Evolutionary conservation across 352 stramenopile genomes (phyloP).

Genomic region (Plasmopara viticola): DNA sequence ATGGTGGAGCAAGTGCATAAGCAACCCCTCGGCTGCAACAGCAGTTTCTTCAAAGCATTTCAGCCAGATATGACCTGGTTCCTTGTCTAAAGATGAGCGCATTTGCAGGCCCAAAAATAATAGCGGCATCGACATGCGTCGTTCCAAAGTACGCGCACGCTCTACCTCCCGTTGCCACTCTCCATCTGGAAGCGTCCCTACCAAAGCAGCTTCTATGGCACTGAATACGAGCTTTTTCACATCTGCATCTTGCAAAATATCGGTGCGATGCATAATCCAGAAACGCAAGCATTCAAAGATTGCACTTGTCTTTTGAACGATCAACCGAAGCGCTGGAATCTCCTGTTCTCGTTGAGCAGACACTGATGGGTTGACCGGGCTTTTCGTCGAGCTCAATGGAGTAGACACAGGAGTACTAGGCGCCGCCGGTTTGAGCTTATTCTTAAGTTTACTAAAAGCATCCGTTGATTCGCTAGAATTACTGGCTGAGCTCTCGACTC

Average conservation of each 20-base stretch:
- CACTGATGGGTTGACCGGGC: slow-evolving; percentile 10
- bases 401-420: slow-evolving; percentile 27
- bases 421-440: slow-evolving; percentile 38
- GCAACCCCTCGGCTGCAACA: slow-evolving; percentile 65
- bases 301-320: slow-evolving; percentile 76
- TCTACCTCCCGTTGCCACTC: slow-evolving; percentile 82
- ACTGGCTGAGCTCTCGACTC: slow-evolving; percentile 27
- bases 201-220: slow-evolving; percentile 77
- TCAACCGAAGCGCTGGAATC: slow-evolving; percentile 61
- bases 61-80: slow-evolving; percentile 59
- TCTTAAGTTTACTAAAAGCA: slow-evolving; percentile 69
- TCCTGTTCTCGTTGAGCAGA: slow-evolving; percentile 38
- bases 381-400: slow-evolving; percentile 33
- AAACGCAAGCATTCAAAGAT: slow-evolving; percentile 85
- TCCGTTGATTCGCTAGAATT: slow-evolving; percentile 36
- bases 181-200: slow-evolving; percentile 68
- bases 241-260: slow-evolving; percentile 68
- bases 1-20: slow-evolving; percentile 84
- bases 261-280: slow-evolving; percentile 75
- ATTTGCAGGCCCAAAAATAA: slow-evolving; percentile 83
- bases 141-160: slow-evolving; percentile 46
- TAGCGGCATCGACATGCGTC: slow-evolving; percentile 75
- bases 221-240: slow-evolving; percentile 84
- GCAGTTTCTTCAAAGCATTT: slow-evolving; percentile 84
- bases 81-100: slow-evolving; percentile 69